Evolutionary conservation across 73 alveolate species (phyloP).

Genomic region (Tetrahymena thermophila): DNA sequence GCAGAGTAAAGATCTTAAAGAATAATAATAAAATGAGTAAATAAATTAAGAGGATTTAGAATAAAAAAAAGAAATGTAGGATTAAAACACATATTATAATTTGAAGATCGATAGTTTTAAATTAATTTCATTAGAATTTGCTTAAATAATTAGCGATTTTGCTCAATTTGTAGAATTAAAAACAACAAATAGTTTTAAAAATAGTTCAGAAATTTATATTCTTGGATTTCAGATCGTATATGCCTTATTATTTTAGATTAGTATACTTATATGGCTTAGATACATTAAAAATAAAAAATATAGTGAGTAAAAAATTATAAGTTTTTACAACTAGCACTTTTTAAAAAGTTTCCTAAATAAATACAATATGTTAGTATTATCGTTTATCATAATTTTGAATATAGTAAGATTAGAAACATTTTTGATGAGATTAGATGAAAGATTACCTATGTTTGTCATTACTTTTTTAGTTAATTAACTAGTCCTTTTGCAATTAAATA

Average conservation of each 20-base stretch:
- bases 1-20: neutral
- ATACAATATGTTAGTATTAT: neutral
- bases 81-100: neutral
- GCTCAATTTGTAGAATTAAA: neutral
- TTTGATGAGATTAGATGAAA: neutral
- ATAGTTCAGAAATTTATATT: neutral
- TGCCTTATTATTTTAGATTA: neutral
- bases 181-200: neutral
- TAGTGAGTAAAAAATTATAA: neutral
- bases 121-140: neutral
- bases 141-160: neutral
- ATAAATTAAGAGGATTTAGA: neutral
- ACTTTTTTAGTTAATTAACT: neutral
- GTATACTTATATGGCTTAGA: neutral
- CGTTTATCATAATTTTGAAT: neutral
- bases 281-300: no score
- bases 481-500: neutral
- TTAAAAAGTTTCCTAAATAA: neutral
- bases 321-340: neutral
- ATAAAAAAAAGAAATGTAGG: neutral
- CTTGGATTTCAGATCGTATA: neutral
- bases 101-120: neutral
- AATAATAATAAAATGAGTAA: neutral
- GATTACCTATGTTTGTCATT: neutral
- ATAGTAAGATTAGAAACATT: neutral